Percentiles rank a stretch among this genome's conserved stretches.
Evolutionary conservation across 2,329 filamentous ascomycete species (phyloP).

Genomic region (Phyllosticta capitalensis): DNA sequence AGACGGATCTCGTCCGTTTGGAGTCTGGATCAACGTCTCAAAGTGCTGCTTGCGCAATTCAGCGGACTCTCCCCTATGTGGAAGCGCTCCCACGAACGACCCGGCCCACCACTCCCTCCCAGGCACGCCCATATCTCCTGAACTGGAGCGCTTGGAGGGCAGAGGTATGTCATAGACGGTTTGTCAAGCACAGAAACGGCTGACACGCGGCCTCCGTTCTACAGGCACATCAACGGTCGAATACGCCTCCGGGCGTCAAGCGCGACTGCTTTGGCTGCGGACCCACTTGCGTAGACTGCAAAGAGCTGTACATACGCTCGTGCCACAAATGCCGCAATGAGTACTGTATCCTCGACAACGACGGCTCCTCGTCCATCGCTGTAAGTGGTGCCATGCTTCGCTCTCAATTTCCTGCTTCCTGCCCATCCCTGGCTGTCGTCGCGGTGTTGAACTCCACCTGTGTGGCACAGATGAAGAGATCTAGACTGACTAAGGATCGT

Average conservation of each 20-base stretch:
- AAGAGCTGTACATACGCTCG: conserved; percentile 56
- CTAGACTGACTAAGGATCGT: not conserved
- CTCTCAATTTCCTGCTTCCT: not conserved
- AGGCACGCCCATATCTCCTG: not conserved
- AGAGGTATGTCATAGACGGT: conserved; percentile 27
- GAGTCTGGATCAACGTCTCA: not conserved
- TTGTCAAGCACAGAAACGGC: conserved; percentile 18
- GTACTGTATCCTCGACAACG: conserved; percentile 77
- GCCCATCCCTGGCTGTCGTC: not conserved
- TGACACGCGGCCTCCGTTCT: conserved; percentile 16
- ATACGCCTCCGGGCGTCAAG: conserved; percentile 43
- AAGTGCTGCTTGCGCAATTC: not conserved
- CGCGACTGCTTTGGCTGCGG: conserved; percentile 82
- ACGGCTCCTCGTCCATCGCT: conserved; percentile 60
- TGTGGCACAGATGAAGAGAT: not conserved
- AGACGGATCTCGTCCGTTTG: not conserved
- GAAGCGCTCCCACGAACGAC: conserved; percentile 14
- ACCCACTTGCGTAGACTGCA: conserved; percentile 68
- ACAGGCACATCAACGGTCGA: not conserved
- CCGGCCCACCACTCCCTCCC: not conserved
- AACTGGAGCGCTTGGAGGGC: conserved; percentile 11
- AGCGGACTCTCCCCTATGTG: not conserved
- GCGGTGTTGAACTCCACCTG: not conserved
- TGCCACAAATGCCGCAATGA: conserved; percentile 67
- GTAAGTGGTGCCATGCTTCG: conserved; percentile 20